Percentiles rank a stretch among this genome's conserved stretches.
Evolutionary conservation across 1,139 yeast species (phyloP).

Genomic region (Lodderomyces beijingensis): DNA sequence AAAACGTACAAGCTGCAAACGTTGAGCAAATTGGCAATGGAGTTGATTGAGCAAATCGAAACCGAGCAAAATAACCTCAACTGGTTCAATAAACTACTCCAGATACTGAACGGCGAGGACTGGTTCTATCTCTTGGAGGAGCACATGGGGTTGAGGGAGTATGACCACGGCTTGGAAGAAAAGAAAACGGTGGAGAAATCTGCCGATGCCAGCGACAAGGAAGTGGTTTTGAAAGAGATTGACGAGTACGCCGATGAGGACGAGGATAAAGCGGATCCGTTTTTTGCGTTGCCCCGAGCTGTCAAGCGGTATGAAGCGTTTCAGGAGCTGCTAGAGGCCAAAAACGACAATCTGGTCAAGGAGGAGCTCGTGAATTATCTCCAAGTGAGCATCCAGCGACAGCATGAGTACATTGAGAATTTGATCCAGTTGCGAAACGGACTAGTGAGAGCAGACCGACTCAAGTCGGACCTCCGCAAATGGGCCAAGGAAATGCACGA

Average conservation of each 20-base stretch:
- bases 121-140: slow-evolving; percentile 63
- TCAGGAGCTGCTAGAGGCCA: slow-evolving; percentile 24
- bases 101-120: slow-evolving; percentile 82
- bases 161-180: slow-evolving; percentile 54
- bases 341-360: slow-evolving; percentile 27
- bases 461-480: slow-evolving; percentile 60
- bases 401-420: slow-evolving; percentile 84
- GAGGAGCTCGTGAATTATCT: slow-evolving; percentile 42
- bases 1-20: slow-evolving; percentile 56
- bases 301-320: slow-evolving; percentile 33
- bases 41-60: slow-evolving; percentile 73
- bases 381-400: slow-evolving; percentile 67
- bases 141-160: slow-evolving; percentile 60
- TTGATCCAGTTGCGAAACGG: slow-evolving; percentile 68
- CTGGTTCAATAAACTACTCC: slow-evolving; percentile 65
- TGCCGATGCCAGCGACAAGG: slow-evolving; percentile 65
- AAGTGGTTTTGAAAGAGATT: slow-evolving; percentile 70
- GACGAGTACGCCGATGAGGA: slow-evolving; percentile 35
- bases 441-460: slow-evolving; percentile 70
- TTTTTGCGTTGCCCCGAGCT: slow-evolving; percentile 36
- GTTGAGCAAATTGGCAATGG: slow-evolving; percentile 55
- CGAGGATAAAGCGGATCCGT: slow-evolving; percentile 31
- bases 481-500: slow-evolving; percentile 91
- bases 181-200: slow-evolving; percentile 29
- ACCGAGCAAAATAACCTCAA: slow-evolving; percentile 74